phyloP scores from a whole-genome alignment of 768 basidiomycete species.

The Tricholoma flavovirens region DNA sequence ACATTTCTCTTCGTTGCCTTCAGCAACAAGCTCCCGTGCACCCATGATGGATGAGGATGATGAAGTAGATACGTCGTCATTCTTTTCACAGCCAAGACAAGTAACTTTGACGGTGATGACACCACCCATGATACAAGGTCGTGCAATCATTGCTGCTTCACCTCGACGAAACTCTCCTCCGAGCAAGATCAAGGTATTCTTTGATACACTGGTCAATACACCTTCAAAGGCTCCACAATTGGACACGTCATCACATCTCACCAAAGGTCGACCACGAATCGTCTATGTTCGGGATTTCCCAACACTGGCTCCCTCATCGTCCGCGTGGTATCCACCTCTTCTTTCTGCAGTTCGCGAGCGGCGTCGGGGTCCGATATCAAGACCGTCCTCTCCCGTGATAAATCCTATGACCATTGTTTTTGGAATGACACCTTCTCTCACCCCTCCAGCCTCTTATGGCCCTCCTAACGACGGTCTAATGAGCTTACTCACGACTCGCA shows the following conservation, averaged over 20 bases:
- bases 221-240: conserved; percentile 26
- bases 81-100: conserved; percentile 29
- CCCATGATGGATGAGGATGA: conserved; percentile 44
- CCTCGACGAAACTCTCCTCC: conserved; percentile 41
- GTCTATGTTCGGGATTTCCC: conserved; percentile 82
- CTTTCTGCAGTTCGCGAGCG: conserved; percentile 73
- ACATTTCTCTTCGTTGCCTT: conserved; percentile 47
- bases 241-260: conserved; percentile 18
- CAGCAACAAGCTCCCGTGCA: conserved; percentile 16
- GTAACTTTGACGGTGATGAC: conserved; percentile 40
- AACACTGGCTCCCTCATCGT: conserved; percentile 64
- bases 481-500: conserved; percentile 42
- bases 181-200: conserved; percentile 62
- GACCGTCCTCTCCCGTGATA: conserved; percentile 51
- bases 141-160: conserved; percentile 36
- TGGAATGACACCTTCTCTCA: conserved; percentile 78
- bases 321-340: conserved; percentile 77
- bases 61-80: conserved; percentile 27
- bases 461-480: conserved; percentile 33
- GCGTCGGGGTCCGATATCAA: conserved; percentile 57
- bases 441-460: conserved; percentile 33
- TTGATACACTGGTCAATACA: conserved; percentile 73
- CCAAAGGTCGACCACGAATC: conserved; percentile 53
- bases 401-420: conserved; percentile 82
- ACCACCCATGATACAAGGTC: conserved; percentile 30